These are phyloP conservation scores for Mycotypha africana DNA, from an alignment of 371 early-diverging fungal genomes.

Conservation along the genomic window DNA sequence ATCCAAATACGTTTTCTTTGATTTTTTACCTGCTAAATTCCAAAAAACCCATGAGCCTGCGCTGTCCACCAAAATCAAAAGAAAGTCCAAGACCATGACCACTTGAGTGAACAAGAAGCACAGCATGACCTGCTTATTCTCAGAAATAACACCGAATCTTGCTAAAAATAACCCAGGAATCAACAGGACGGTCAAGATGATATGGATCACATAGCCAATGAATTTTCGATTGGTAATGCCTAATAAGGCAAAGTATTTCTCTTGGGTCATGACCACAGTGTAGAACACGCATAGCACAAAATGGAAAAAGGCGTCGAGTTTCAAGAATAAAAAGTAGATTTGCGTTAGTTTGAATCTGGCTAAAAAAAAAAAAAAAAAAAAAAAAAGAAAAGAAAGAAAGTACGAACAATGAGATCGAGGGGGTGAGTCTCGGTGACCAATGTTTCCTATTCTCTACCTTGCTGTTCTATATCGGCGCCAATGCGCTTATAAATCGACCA, in stretches of 20 bases:
- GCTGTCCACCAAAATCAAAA: conserved; percentile 35
- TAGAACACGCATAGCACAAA: conserved; percentile 41
- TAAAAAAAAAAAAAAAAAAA: conserved; percentile 2
- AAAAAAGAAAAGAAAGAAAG: background rate
- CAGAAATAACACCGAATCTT: conserved; percentile 27
- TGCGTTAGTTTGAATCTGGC: conserved; percentile 32
- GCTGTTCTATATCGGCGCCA: conserved; percentile 37
- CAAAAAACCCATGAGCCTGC: conserved; percentile 41
- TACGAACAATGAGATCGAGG: background rate
- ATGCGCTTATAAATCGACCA: conserved; percentile 43
- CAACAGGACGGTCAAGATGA: conserved; percentile 27
- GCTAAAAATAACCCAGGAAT: conserved; percentile 36
- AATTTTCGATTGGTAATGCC: conserved; percentile 7
- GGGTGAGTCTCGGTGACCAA: no score
- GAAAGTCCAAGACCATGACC: conserved; percentile 35
- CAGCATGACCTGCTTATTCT: conserved; percentile 27
- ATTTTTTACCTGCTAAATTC: conserved; percentile 40
- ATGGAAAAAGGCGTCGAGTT: conserved; percentile 45
- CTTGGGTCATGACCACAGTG: conserved; percentile 41
- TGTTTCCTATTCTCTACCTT: no score
- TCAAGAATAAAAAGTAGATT: conserved; percentile 30
- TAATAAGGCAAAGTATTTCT: conserved; percentile 23
- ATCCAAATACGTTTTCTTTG: background rate
- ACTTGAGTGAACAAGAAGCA: conserved; percentile 23
- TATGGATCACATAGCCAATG: conserved; percentile 35